phyloP scores from a whole-genome alignment of 805 yeast genomes.

The Starmerella geochares region DNA sequence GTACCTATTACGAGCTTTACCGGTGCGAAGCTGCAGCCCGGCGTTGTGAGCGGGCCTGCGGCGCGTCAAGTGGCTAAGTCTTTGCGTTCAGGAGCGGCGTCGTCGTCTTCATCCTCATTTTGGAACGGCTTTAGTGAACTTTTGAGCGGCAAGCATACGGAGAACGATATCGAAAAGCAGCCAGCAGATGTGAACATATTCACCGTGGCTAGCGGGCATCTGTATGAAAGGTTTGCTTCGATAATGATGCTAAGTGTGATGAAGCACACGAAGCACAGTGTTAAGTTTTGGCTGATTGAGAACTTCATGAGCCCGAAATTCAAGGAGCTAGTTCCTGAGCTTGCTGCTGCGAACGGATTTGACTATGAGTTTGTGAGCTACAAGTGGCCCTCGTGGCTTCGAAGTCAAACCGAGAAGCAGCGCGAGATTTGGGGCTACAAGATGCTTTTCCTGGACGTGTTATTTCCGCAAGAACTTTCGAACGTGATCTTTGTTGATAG shows the following conservation, averaged over 20 bases:
- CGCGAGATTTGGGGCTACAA: conserved; percentile 84
- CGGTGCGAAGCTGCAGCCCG: neutral
- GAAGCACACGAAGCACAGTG: conserved; percentile 50
- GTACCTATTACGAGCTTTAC: neutral
- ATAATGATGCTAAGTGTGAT: conserved; percentile 76
- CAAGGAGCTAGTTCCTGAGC: conserved; percentile 45
- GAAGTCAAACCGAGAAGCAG: conserved; percentile 66
- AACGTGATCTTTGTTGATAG: conserved; percentile 80
- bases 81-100: neutral
- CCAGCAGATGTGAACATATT: conserved; percentile 68
- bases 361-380: conserved; percentile 70
- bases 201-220: conserved; percentile 71
- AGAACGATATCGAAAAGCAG: neutral
- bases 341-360: conserved; percentile 52
- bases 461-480: conserved; percentile 69
- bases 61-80: neutral
- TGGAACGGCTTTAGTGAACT: conserved; percentile 1
- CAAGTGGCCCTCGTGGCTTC: conserved; percentile 88
- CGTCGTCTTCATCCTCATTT: conserved; percentile 1
- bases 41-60: neutral
- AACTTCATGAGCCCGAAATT: conserved; percentile 67
- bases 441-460: conserved; percentile 71
- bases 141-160: neutral
- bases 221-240: conserved; percentile 61
- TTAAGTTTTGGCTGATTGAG: conserved; percentile 80